Conservation (phyloP, 148 eudicot genomes). For the Persicaria maculosa region DNA sequence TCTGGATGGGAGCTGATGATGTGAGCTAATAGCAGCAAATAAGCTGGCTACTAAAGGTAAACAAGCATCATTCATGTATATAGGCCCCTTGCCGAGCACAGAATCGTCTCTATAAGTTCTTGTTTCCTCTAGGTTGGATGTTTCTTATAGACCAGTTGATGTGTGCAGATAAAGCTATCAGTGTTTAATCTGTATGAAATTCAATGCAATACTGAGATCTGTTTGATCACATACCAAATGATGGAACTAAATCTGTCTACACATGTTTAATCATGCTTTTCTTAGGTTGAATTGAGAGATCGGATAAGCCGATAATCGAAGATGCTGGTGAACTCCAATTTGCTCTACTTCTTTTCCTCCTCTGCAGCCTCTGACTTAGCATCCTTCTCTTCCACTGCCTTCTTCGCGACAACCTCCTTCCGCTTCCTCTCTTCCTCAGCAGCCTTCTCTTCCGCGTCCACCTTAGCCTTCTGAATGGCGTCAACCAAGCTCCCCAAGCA, state of each 20-base stretch:
- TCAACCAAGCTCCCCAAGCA: conserved; percentile 3
- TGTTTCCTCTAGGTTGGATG: background rate
- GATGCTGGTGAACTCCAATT: no score
- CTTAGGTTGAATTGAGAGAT: no score
- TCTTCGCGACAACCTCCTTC: background rate
- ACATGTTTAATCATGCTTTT: no score
- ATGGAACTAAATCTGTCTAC: no score
- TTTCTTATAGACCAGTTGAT: background rate
- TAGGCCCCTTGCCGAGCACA: background rate
- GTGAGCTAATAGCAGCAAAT: background rate
- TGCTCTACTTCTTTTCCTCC: background rate
- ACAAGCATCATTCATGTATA: background rate
- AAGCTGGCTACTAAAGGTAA: background rate
- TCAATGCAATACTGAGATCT: background rate
- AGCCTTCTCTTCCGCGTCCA: conserved; percentile 5
- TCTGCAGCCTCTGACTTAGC: background rate
- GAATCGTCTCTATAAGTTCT: background rate
- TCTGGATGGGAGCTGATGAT: conserved; percentile 6
- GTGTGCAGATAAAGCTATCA: background rate
- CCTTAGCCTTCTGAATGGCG: conserved; percentile 15
- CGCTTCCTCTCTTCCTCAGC: background rate
- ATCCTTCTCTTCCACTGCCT: background rate
- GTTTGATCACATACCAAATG: background rate
- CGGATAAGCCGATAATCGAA: no score
- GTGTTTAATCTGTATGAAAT: background rate